These are phyloP conservation scores for Sutorius eximius DNA, from an alignment of 1,284 basidiomycete genomes.

Conservation along the genomic window DNA sequence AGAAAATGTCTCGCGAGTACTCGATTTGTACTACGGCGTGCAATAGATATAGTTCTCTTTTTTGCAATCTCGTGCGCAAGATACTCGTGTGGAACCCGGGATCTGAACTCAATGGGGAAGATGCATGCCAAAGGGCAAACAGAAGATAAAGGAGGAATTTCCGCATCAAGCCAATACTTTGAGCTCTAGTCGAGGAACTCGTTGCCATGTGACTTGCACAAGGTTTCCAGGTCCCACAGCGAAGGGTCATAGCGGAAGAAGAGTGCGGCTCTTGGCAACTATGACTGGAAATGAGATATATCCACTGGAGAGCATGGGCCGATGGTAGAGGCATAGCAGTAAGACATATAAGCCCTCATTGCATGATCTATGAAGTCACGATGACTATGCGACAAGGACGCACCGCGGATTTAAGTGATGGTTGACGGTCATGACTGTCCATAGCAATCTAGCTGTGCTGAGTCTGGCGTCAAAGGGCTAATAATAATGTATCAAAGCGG, in stretches of 20 bases:
- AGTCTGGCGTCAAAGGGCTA: not conserved
- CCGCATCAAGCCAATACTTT: not conserved
- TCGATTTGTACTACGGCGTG: no score
- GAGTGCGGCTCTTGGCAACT: not conserved
- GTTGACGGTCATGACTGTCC: not conserved
- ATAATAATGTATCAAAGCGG: no score
- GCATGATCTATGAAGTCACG: not conserved
- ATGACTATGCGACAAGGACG: not conserved
- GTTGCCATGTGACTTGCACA: not conserved
- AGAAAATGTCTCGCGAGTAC: no score
- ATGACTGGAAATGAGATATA: not conserved
- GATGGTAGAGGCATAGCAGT: not conserved
- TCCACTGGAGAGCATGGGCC: not conserved
- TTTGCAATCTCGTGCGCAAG: no score
- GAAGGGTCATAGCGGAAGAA: not conserved
- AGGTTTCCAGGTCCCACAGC: not conserved
- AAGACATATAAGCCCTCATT: not conserved
- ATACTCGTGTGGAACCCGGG: no score
- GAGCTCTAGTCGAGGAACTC: not conserved
- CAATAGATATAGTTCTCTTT: no score
- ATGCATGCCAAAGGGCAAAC: not conserved
- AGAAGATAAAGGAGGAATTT: not conserved
- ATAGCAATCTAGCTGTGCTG: not conserved
- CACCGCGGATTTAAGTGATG: not conserved
- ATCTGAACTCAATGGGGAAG: not conserved